Evolutionary conservation across 345 rosid species (phyloP), one percentile per base, ranked within the genome.

Genomic region (Pugionium cornutum): DNA sequence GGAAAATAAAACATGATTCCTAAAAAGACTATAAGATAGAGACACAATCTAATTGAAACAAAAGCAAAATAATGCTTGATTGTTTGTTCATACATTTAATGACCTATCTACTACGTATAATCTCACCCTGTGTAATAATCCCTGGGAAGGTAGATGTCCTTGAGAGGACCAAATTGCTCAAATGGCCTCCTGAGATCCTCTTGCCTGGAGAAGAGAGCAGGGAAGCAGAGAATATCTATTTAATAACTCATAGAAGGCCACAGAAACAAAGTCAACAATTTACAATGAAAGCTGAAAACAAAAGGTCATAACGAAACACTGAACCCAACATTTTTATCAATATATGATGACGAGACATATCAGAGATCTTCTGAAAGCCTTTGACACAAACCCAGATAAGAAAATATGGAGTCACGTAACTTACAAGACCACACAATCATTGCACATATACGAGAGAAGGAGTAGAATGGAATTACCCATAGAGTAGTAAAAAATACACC

Each of bases 91-190:
- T 18, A 36, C 39, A 35, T 2, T 18, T 35, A 2, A 7, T 40
- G 42, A 30, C 52, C 32, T 40, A 18, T 18, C 18, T 18, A 18
- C 18, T 18, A 18, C 18, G 18, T 18, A 18, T 18, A 18, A 18
- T 18, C 95, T 91, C 86, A 91, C 96, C 99, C 90, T 9, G 89
- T 77, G 63, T 95, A 77, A 68, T 87, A 91, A 66, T 95, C 99
- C 75, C 90, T 86, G 26, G 99, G 99, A 83, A 95, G 70, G 75
- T 91, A 91, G 8, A 91, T 78, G 67, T 95, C 96, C 78, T 91
- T 95, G 4, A 95, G 81, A 53, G 86, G 83, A 68, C 99, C 97
- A 66, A 88, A 95, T 73, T 80, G 89, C 57, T 85, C 92, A 78
- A 95, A 91, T 6, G 91, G 79, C 75, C 88, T 79, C 45, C 91